Conservation (phyloP, 129 eudicot genomes). For the Logfia minima region DNA sequence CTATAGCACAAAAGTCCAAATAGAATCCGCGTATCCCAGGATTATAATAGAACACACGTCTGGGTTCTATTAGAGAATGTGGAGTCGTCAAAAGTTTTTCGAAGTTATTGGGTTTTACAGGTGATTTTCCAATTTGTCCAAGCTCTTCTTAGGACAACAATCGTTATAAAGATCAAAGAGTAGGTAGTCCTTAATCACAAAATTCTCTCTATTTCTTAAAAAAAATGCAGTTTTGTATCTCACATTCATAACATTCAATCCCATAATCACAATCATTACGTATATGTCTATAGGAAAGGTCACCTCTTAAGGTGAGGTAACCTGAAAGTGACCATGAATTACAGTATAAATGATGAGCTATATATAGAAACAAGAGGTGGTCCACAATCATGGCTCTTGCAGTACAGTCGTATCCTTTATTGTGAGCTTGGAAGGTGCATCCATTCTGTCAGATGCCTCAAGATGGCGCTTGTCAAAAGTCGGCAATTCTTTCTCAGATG, state of each 20-base stretch:
- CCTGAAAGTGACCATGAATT: slow-evolving; percentile 1
- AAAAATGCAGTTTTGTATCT: too few relatives aligned
- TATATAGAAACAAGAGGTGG: background rate
- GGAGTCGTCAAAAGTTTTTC: too few relatives aligned
- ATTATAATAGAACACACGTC: too few relatives aligned
- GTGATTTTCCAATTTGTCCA: too few relatives aligned
- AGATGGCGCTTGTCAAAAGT: slow-evolving; percentile 23
- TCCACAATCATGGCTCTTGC: slow-evolving; percentile 29
- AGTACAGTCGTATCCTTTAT: slow-evolving; percentile 12
- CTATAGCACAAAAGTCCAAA: too few relatives aligned
- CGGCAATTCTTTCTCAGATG: slow-evolving; percentile 53
- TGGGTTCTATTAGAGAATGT: too few relatives aligned
- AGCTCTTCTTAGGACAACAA: too few relatives aligned
- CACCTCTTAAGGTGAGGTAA: slow-evolving; percentile 22
- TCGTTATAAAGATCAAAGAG: too few relatives aligned
- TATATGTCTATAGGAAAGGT: background rate
- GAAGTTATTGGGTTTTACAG: too few relatives aligned
- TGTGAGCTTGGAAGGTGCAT: slow-evolving; percentile 23
- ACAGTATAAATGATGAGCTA: slow-evolving; percentile 17
- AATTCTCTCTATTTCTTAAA: too few relatives aligned
- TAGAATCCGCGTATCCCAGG: too few relatives aligned
- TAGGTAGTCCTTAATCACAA: too few relatives aligned
- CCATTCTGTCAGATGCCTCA: slow-evolving; percentile 1
- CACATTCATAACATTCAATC: background rate
- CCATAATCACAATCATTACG: background rate